Evolutionary conservation across 306 rosid genomes (phyloP).

Genomic region (Boehmeria nivea): DNA sequence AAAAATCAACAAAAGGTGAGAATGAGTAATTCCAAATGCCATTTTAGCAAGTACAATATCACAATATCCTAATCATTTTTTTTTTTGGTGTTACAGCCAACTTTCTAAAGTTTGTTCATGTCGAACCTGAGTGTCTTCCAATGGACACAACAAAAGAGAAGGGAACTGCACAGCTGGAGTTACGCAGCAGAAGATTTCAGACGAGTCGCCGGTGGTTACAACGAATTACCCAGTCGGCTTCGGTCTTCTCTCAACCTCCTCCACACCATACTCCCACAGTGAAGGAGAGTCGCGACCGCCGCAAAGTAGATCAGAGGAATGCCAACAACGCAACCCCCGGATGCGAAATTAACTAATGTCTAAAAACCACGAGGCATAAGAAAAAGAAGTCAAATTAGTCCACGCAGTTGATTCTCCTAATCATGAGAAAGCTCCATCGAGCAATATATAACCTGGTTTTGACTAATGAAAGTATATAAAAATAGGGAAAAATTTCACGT

Average conservation of each 20-base stretch:
- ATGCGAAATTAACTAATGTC: constrained; percentile 78
- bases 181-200: constrained; percentile 1
- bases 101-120: neutral
- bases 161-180: neutral
- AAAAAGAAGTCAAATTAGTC: constrained; percentile 13
- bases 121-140: neutral
- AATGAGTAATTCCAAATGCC: too few relatives aligned
- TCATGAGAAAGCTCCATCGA: too few relatives aligned
- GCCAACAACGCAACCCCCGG: constrained; percentile 76
- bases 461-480: too few relatives aligned
- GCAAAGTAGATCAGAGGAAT: constrained; percentile 70
- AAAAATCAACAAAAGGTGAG: too few relatives aligned
- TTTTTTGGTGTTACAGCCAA: too few relatives aligned
- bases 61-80: too few relatives aligned
- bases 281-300: constrained; percentile 48
- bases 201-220: constrained; percentile 14
- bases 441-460: too few relatives aligned
- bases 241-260: constrained; percentile 61
- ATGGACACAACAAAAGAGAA: neutral
- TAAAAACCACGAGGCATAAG: constrained; percentile 32
- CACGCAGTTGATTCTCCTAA: neutral
- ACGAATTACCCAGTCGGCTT: constrained; percentile 10
- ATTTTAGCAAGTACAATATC: too few relatives aligned
- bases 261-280: constrained; percentile 86
- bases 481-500: too few relatives aligned